Conservation (phyloP, 495 filamentous ascomycete genomes). For the Thermothielavioides terrestris region DNA sequence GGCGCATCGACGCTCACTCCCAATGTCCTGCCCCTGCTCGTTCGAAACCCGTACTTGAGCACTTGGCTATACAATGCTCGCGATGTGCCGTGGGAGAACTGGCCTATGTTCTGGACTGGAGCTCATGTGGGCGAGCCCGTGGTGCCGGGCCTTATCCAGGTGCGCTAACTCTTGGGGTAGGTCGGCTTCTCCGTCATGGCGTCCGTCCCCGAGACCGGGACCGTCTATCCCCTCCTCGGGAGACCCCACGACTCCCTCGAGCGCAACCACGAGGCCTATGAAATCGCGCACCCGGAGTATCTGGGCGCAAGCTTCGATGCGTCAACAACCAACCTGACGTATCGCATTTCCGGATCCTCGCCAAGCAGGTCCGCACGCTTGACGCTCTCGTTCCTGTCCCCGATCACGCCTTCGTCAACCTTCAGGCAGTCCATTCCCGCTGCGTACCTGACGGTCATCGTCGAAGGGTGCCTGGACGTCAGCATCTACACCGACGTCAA, state of each 20-base stretch:
- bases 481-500: constrained; percentile 82
- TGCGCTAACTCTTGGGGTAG: constrained; percentile 24
- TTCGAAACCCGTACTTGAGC: constrained; percentile 87
- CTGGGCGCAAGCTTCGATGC: constrained; percentile 79
- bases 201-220: constrained; percentile 56
- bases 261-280: constrained; percentile 42
- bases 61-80: constrained; percentile 77
- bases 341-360: constrained; percentile 50
- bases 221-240: constrained; percentile 81
- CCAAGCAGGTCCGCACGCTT: constrained; percentile 43
- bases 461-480: constrained; percentile 62
- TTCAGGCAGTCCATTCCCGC: constrained; percentile 86
- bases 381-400: constrained; percentile 79
- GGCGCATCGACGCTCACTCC: constrained; percentile 54
- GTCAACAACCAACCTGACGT: constrained; percentile 87
- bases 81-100: constrained; percentile 76
- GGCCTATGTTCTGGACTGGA: constrained; percentile 95
- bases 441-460: constrained; percentile 70
- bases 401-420: constrained; percentile 87
- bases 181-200: constrained; percentile 77
- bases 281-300: constrained; percentile 62
- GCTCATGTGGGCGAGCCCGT: constrained; percentile 38
- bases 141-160: background rate
- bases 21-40: constrained; percentile 76
- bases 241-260: constrained; percentile 74